phyloP scores from a whole-genome alignment of 306 rosid genomes.

The Sechiopsis laciniata region DNA sequence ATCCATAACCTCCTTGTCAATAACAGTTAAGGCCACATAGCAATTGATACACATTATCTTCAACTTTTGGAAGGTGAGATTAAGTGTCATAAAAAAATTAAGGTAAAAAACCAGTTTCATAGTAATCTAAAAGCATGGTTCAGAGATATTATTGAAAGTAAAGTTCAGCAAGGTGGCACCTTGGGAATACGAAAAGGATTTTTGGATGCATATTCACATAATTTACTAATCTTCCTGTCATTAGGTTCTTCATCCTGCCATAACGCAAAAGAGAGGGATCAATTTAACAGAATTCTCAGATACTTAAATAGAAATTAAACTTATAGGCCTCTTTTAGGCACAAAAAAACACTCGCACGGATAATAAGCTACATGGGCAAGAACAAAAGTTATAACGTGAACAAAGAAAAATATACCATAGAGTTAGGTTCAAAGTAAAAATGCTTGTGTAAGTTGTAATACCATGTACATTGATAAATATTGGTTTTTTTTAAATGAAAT shows the following conservation, averaged over 20 bases:
- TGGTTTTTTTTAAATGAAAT: background rate
- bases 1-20: background rate
- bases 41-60: background rate
- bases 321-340: background rate
- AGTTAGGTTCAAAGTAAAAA: conserved; percentile 1
- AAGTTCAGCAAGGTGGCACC: conserved; percentile 30
- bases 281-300: conserved; percentile 20
- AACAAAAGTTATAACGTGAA: background rate
- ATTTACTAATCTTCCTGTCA: conserved; percentile 64
- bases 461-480: background rate
- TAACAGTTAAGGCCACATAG: background rate
- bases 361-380: background rate
- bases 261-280: background rate
- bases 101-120: background rate
- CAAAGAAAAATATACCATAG: background rate
- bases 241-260: conserved; percentile 74
- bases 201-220: conserved; percentile 68
- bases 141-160: background rate
- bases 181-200: conserved; percentile 84
- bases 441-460: background rate
- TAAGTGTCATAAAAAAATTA: background rate
- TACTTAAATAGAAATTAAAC: background rate
- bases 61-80: background rate
- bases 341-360: background rate
- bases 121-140: background rate